A percentile compares a stretch with the other conserved stretches of the same genome.
These are phyloP conservation scores for Pyrenophora teres DNA, from an alignment of 2,329 filamentous ascomycete genomes.

Conservation along the genomic window DNA sequence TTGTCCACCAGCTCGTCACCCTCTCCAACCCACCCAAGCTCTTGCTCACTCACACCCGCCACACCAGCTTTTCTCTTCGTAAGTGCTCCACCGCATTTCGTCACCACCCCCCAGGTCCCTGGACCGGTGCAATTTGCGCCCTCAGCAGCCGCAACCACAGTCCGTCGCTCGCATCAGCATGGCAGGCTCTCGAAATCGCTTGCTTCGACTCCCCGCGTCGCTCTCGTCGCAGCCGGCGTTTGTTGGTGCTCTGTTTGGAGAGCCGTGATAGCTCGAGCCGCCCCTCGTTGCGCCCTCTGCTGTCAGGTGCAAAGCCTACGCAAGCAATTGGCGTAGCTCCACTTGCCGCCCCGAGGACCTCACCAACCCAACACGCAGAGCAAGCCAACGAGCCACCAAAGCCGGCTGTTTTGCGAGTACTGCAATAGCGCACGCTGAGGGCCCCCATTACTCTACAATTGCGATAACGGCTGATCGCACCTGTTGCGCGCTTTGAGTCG, in stretches of 20 bases:
- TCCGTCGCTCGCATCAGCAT: slow-evolving; percentile 27
- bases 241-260: slow-evolving; percentile 17
- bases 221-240: slow-evolving; percentile 14
- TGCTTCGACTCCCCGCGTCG: slow-evolving; percentile 11
- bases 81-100: slow-evolving; percentile 38
- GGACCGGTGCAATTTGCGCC: slow-evolving; percentile 36
- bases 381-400: not conserved
- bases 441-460: slow-evolving; percentile 20
- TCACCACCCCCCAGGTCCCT: slow-evolving; percentile 32
- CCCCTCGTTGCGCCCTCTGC: slow-evolving; percentile 38
- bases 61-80: slow-evolving; percentile 27
- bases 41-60: slow-evolving; percentile 15
- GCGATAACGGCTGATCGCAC: slow-evolving; percentile 16
- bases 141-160: slow-evolving; percentile 25
- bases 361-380: not conserved
- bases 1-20: slow-evolving; percentile 21
- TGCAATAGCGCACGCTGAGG: slow-evolving; percentile 25
- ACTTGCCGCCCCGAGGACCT: slow-evolving; percentile 8
- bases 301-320: slow-evolving; percentile 25
- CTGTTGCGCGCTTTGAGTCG: slow-evolving; percentile 17
- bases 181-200: slow-evolving; percentile 15
- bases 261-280: slow-evolving; percentile 25
- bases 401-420: slow-evolving; percentile 13
- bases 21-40: slow-evolving; percentile 10
- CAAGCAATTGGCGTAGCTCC: slow-evolving; percentile 20